Percentiles rank a stretch among this genome's conserved stretches.
phyloP scores from a whole-genome alignment of 1,284 basidiomycete genomes.

The Fomitiporia mediterranea region DNA sequence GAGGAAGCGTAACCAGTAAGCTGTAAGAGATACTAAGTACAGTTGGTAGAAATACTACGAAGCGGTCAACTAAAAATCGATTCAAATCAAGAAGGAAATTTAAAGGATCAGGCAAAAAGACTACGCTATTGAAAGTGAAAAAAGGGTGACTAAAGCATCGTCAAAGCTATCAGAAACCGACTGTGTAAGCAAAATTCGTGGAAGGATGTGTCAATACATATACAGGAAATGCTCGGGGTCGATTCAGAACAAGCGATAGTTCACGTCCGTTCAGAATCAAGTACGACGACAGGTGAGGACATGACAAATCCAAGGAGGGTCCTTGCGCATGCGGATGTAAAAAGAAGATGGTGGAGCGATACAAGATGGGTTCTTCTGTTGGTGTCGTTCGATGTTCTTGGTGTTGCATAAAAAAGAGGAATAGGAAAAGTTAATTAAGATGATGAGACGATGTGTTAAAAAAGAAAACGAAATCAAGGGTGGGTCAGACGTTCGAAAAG shows the following conservation, averaged over 20 bases:
- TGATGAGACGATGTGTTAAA: background rate
- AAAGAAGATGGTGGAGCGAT: conserved; percentile 1
- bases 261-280: conserved; percentile 56
- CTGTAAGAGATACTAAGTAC: too few relatives aligned
- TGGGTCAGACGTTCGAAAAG: background rate
- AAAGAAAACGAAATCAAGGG: background rate
- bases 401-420: conserved; percentile 18
- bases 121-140: too few relatives aligned
- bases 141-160: too few relatives aligned
- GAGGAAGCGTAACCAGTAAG: too few relatives aligned
- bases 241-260: conserved; percentile 49
- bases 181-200: background rate
- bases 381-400: too few relatives aligned
- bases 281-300: conserved; percentile 12
- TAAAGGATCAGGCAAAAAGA: too few relatives aligned
- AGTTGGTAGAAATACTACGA: too few relatives aligned
- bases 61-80: too few relatives aligned
- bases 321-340: conserved; percentile 14
- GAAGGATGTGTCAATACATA: conserved; percentile 33
- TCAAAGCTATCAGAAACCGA: too few relatives aligned
- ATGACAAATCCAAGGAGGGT: conserved; percentile 24
- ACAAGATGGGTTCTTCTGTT: conserved; percentile 1
- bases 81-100: too few relatives aligned
- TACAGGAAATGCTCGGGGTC: conserved; percentile 33
- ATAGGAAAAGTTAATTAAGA: conserved; percentile 15